These are phyloP conservation scores for Microbotryum lychnidis-dioicae DNA, from an alignment of 1,284 basidiomycete genomes.

Conservation along the genomic window DNA sequence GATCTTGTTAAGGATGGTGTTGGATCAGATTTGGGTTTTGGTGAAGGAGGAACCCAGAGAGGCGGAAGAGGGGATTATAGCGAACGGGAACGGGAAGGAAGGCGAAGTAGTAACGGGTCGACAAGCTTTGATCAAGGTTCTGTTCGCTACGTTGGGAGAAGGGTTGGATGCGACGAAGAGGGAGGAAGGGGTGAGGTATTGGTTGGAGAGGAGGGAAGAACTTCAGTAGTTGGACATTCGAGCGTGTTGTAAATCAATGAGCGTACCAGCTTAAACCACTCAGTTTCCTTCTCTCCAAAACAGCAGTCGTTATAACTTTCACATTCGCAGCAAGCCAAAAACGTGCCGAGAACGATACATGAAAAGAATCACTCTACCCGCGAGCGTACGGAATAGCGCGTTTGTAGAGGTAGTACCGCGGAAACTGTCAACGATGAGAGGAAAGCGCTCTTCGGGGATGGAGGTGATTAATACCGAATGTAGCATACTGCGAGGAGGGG, in stretches of 20 bases:
- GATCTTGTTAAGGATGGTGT: constrained; percentile 14
- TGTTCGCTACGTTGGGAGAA: constrained; percentile 28
- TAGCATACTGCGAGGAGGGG: constrained; percentile 80
- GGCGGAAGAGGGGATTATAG: constrained; percentile 2
- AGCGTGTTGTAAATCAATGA: too few relatives aligned
- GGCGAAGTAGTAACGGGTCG: neutral
- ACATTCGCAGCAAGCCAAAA: too few relatives aligned
- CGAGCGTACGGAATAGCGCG: too few relatives aligned
- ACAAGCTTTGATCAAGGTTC: constrained; percentile 22
- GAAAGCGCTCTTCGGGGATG: too few relatives aligned
- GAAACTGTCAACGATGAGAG: too few relatives aligned
- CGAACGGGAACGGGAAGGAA: neutral
- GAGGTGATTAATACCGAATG: constrained; percentile 17
- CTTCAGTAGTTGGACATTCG: neutral
- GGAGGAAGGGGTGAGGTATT: constrained; percentile 30
- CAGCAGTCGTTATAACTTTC: too few relatives aligned
- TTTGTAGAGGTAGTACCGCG: too few relatives aligned
- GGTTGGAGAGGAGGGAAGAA: constrained; percentile 22
- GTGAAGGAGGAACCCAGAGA: constrained; percentile 12
- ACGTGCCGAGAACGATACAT: too few relatives aligned
- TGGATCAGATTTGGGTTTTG: constrained; percentile 15
- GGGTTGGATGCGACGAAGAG: constrained; percentile 34
- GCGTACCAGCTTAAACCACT: too few relatives aligned
- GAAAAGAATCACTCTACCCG: too few relatives aligned
- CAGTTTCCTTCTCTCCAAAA: too few relatives aligned